Conservation (phyloP, 192 early-diverging fungal genomes). For the Coemansia sp. region DNA sequence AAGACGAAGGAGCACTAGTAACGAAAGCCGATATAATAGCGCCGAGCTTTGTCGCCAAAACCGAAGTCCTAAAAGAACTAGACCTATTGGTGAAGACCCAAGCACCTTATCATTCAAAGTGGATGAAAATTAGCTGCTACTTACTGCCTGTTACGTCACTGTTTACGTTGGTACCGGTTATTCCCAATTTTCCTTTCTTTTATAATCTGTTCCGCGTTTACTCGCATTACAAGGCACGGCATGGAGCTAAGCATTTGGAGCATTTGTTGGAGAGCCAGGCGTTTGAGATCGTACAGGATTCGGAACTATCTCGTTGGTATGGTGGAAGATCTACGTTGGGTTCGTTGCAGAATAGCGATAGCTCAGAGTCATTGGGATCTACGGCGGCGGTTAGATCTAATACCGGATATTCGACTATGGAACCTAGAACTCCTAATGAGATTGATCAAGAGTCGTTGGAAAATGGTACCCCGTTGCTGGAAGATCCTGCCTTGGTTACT, state of each 20-base stretch:
- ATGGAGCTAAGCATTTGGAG: constrained; percentile 57
- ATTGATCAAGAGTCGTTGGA: constrained; percentile 42
- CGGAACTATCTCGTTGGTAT: constrained; percentile 44
- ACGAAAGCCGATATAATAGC: constrained; percentile 43
- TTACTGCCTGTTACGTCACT: constrained; percentile 69
- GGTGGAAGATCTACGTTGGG: constrained; percentile 6
- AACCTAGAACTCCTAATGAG: background rate
- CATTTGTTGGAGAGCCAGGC: constrained; percentile 38
- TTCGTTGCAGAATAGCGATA: background rate
- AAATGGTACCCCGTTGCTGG: constrained; percentile 27
- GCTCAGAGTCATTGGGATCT: constrained; percentile 9
- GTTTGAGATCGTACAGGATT: constrained; percentile 40
- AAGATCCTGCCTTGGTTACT: constrained; percentile 32
- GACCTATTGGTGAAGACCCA: constrained; percentile 53
- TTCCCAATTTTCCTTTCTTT: constrained; percentile 79
- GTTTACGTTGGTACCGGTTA: constrained; percentile 72
- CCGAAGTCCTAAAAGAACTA: constrained; percentile 57
- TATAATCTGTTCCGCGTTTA: constrained; percentile 83
- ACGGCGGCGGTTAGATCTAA: constrained; percentile 3
- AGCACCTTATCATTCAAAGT: constrained; percentile 71
- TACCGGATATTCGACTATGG: constrained; percentile 15
- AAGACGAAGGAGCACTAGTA: constrained; percentile 41
- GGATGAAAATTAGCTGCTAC: constrained; percentile 70
- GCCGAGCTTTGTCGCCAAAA: constrained; percentile 56
- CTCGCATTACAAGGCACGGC: constrained; percentile 78